Evolutionary conservation across 1,139 yeast species (phyloP), one percentile per base, ranked within the genome.

Genomic region (Yamadazyma siamensis): DNA sequence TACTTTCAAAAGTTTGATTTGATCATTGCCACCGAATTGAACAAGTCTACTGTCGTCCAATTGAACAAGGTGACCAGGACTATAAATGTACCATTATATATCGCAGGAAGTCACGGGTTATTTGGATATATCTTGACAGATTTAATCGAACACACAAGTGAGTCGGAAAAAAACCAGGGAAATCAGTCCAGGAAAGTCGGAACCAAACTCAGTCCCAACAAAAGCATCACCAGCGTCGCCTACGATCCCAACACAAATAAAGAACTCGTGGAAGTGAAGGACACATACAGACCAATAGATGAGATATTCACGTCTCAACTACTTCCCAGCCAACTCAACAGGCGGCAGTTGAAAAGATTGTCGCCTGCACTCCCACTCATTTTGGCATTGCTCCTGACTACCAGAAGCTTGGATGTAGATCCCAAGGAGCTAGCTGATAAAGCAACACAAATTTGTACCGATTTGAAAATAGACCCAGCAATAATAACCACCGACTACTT

Each of bases 101-200:
- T 75, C 4, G 61, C 86, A 0, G 83, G 81, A 0, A 52, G 78
- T 6, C 84, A 82, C 52, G 98, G 98, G 0, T 61, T 88, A 53
- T 87, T 75, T 52, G 96, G 96, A 1, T 85, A 77, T 49, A 71
- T 86, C 2, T 78, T 89, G 48, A 79, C 80, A 3, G 98, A 94
- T 54, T 65, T 91, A 38, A 74, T 87, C 13, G 56, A 67, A 32
- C 89, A 86, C 54, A 62, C 65, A 25, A 74, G 77, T 19, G 59
- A 56, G 4, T 44, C 56, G 3, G 65, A 56, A 32, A 52, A 50
- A 39, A 66, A 63, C 27, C 63, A 69, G 42, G 78, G 85, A 29
- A 74, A 76, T 44, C 58, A 71, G 59, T 41, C 72, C 50, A 49
- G 72, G 61, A 43, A 62, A 61, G 35, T 59, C 44, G 31, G 55